These are phyloP conservation scores for Sphaceloma murrayae DNA, from an alignment of 2,329 filamentous ascomycete genomes.

Conservation along the genomic window DNA sequence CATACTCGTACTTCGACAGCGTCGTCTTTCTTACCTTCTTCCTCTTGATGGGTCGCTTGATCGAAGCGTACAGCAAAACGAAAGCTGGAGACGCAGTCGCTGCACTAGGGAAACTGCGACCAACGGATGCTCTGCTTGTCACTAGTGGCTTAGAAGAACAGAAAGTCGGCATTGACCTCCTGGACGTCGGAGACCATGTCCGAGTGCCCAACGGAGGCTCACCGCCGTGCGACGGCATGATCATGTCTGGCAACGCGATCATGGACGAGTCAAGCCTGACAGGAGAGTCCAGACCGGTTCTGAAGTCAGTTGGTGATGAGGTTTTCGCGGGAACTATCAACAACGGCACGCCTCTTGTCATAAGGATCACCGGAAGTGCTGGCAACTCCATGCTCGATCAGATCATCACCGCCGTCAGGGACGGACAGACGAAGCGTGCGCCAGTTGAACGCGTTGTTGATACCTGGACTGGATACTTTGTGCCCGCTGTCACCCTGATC, in stretches of 20 bases:
- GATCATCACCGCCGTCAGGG: conserved; percentile 66
- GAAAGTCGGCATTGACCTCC: conserved; percentile 53
- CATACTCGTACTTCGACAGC: conserved; percentile 68
- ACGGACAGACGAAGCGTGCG: conserved; percentile 66
- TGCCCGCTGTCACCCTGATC: conserved; percentile 59
- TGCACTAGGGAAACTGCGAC: conserved; percentile 66
- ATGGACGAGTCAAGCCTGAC: conserved; percentile 92
- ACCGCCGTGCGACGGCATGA: conserved; percentile 68
- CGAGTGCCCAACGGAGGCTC: conserved; percentile 69
- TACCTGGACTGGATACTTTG: conserved; percentile 64
- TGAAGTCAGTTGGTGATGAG: conserved; percentile 52
- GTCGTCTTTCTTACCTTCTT: conserved; percentile 89
- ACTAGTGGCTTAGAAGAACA: conserved; percentile 32
- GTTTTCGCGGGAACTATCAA: conserved; percentile 70
- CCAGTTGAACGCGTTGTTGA: conserved; percentile 69
- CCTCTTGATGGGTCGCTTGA: conserved; percentile 60
- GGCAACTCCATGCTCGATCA: conserved; percentile 70
- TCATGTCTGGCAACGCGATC: conserved; percentile 48
- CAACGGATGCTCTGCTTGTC: conserved; percentile 64
- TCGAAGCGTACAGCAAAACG: conserved; percentile 86
- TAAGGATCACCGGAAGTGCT: conserved; percentile 54
- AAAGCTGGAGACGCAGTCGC: conserved; percentile 81
- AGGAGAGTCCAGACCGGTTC: conserved; percentile 60
- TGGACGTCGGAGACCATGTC: conserved; percentile 50
- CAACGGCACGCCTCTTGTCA: conserved; percentile 52